Base-by-base conservation (phyloP, 2,329 filamentous ascomycete species). In the Fusarium fujikuroi region DNA sequence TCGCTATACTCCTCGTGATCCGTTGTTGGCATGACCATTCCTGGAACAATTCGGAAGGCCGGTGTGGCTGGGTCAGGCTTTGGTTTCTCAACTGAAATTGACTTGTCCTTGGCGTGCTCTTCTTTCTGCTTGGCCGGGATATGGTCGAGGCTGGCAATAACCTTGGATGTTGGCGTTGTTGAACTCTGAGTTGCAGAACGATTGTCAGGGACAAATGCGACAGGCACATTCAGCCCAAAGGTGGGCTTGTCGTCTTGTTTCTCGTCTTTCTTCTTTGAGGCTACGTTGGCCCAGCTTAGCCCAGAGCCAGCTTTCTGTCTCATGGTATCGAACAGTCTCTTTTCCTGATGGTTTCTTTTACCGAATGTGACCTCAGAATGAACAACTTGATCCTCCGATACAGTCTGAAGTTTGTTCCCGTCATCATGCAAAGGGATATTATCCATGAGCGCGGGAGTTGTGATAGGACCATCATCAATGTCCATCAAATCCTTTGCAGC, bases 321-420 rank as follows among this genome's bases (percentile, higher is more conserved):
- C 78, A 80, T 78, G 9, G 75, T 78, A 19, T 59, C 37, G 30
- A 63, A 72, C 9, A 75, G 15, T 8, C 61, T 43, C 36, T 53
- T 78, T 18, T 50, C 43, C 4, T 32, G 52, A 7, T 68, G 65
- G 4, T 53, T 53, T 18, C 16, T 28, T 34, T 73, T 70, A 19
- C 65, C 49, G 37, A 78, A 76, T 8, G 47, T 19, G n/a, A 65
- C 50, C 15, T 59, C 57, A 7, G 70, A 25, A 40, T 63, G 49
- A 32, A 59, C 30, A 28, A 25, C 19, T 16, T 44, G n/a, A 11
- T 11, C 16, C 7, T 39, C 21, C 7, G 15, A 30, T 12, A 6
- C 23, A 37, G 16, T 36, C 25, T 40, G 16, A 30, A 14, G 30
- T 5, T 14, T 30, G 11, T 40, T 21, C 14, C 6, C 15, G 34